Percentiles rank a stretch among this genome's conserved stretches.
Evolutionary conservation across 441 rosid species (phyloP).

Genomic region (Raphanus hybrid): DNA sequence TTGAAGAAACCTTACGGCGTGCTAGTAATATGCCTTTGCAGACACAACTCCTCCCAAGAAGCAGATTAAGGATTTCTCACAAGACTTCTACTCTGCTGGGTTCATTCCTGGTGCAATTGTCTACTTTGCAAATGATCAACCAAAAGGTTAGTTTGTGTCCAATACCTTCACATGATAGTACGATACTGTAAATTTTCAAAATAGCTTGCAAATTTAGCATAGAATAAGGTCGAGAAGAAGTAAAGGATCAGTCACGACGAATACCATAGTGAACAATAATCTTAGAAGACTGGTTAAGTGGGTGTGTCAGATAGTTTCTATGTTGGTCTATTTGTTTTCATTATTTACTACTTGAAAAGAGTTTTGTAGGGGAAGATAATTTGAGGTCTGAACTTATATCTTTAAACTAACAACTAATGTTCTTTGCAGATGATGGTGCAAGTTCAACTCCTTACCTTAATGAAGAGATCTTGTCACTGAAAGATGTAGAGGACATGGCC

Average conservation of each 20-base stretch:
- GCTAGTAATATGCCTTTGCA: slow-evolving; percentile 42
- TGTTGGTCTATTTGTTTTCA: not conserved
- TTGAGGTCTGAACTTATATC: too few species aligned
- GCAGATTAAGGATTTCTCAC: slow-evolving; percentile 71
- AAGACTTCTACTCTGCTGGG: slow-evolving; percentile 82
- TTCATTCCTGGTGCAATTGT: slow-evolving; percentile 95
- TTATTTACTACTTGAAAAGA: not conserved
- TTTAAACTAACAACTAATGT: not conserved
- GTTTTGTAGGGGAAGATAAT: not conserved
- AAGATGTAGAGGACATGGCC: slow-evolving; percentile 62
- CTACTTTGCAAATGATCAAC: slow-evolving; percentile 73
- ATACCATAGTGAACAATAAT: not conserved
- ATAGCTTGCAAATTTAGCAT: slow-evolving; percentile 6
- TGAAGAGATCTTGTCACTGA: slow-evolving; percentile 77
- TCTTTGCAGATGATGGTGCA: slow-evolving; percentile 50
- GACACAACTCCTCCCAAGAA: slow-evolving; percentile 93
- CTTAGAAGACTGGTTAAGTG: slow-evolving; percentile 18
- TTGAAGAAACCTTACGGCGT: too few species aligned
- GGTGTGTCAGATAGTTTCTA: not conserved
- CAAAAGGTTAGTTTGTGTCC: slow-evolving; percentile 55
- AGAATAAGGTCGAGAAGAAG: not conserved
- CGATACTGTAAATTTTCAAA: not conserved
- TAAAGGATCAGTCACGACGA: slow-evolving; percentile 1
- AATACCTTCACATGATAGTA: not conserved
- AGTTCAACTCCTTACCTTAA: slow-evolving; percentile 61